Evolutionary conservation across 495 filamentous ascomycete genomes (phyloP), one percentile per base, ranked within the genome.

Genomic region (Neurospora terricola): DNA sequence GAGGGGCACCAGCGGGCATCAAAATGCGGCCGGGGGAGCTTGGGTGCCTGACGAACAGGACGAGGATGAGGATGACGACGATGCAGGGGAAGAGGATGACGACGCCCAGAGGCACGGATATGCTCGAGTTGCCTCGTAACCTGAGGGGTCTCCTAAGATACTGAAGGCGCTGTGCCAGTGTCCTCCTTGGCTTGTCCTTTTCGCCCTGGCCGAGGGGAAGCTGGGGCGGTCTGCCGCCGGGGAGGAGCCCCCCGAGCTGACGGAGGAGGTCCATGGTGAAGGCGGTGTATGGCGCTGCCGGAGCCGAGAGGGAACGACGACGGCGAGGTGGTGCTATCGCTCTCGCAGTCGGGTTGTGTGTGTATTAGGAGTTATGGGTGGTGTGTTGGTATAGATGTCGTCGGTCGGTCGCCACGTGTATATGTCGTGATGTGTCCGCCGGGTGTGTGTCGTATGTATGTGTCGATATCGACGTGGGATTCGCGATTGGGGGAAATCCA

Each of bases 71-170:
- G 76, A 97, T 87, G 82, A 98, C 88, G 76, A 98, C 93, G 83
- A 97, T 90, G 81, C 91, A 90, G 75, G 96, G 96, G 83, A 98
- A 98, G 78, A 98, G 84, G 74, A 98, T 86, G 76, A 99, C 93
- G 79, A 97, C 90, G 75, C 95, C 95, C 69, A 98, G 85, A 42
- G 96, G 96, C 82, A 99, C 91, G 69, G 96, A 97, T 83, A 98
- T 91, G 76, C 91, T 92, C 73, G 94, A 97, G 81, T 96, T 97
- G 81, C 94, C 93, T 85, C 91, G 92, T 88, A 99, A 86, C 77
- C 96, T 91, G 83, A 99, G 91, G 45, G 94, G 93, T 81, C 92
- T 88, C 76, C 90, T 87, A 81, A 99, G 91, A 82, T 98, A 96
- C 74, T 93, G 92, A 82, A 97, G 89, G 72, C 86, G 81, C 45